phyloP scores from a whole-genome alignment of 768 basidiomycete species.

The Russula virescens region DNA sequence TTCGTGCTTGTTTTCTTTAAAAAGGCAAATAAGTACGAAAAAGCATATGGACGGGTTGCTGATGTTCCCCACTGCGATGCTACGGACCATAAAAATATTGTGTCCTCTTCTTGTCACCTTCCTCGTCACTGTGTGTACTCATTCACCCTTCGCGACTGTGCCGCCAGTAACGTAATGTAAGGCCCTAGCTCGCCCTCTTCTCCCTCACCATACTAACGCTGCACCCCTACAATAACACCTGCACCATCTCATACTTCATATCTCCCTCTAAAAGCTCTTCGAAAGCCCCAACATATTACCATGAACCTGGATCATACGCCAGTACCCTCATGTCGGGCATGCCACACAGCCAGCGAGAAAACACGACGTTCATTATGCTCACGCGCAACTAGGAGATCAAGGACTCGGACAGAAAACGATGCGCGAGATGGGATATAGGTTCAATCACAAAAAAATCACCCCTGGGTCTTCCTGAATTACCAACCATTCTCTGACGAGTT shows the following conservation, averaged over 20 bases:
- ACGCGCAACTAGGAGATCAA: slow-evolving; percentile 59
- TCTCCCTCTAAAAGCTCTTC: too few relatives aligned
- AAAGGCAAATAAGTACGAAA: too few relatives aligned
- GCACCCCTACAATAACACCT: background rate
- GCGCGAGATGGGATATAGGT: slow-evolving; percentile 76
- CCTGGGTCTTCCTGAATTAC: slow-evolving; percentile 89
- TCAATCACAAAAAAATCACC: slow-evolving; percentile 79
- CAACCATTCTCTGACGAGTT: slow-evolving; percentile 72
- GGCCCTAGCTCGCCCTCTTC: background rate
- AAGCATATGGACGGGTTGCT: too few relatives aligned
- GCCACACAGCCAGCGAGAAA: slow-evolving; percentile 19
- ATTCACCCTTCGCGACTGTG: background rate
- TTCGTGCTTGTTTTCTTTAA: too few relatives aligned
- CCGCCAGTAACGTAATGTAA: background rate
- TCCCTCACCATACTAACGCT: background rate
- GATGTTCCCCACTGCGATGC: background rate
- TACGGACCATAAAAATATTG: background rate
- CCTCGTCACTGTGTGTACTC: background rate
- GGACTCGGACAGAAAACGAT: slow-evolving; percentile 59
- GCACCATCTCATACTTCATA: background rate
- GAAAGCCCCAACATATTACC: too few relatives aligned
- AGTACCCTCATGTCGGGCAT: accelerated
- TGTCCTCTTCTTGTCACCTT: background rate
- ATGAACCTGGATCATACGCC: too few relatives aligned
- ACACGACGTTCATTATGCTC: slow-evolving; percentile 42